phyloP scores from a whole-genome alignment of 2,329 filamentous ascomycete species.

The Talaromyces atroroseus region DNA sequence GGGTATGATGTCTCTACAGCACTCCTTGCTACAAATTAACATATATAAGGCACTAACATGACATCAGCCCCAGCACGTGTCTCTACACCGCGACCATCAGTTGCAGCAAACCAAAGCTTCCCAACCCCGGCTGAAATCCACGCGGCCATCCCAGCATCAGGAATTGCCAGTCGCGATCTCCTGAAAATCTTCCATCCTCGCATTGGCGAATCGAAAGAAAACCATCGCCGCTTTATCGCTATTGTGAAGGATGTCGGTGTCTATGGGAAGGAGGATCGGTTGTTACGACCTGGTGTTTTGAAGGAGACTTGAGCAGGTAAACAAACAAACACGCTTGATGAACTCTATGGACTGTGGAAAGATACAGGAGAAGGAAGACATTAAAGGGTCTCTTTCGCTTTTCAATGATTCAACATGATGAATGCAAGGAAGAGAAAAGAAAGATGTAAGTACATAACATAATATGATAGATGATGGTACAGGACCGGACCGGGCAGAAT shows the following conservation, averaged over 20 bases:
- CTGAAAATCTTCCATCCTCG: constrained; percentile 40
- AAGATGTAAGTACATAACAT: background rate
- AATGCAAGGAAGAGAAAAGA: background rate
- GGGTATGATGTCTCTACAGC: constrained; percentile 21
- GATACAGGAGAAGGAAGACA: background rate
- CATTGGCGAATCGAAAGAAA: constrained; percentile 38
- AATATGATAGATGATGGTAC: background rate
- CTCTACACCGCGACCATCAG: constrained; percentile 26
- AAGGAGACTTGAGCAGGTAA: constrained; percentile 21
- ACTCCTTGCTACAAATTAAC: background rate
- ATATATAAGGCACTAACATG: background rate
- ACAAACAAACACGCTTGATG: background rate
- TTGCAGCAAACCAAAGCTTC: constrained; percentile 25
- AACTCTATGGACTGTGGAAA: background rate
- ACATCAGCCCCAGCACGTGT: constrained; percentile 23
- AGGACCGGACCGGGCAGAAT: background rate
- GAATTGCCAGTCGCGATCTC: constrained; percentile 41
- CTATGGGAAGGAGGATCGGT: constrained; percentile 38
- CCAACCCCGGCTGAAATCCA: constrained; percentile 44
- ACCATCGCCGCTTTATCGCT: constrained; percentile 38
- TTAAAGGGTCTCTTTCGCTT: background rate
- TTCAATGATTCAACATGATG: background rate
- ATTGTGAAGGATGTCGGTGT: constrained; percentile 42
- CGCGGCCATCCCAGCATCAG: constrained; percentile 41
- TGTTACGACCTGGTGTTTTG: constrained; percentile 35